These are phyloP conservation scores for Pichia inconspicua DNA, from an alignment of 1,139 yeast genomes.

Conservation along the genomic window DNA sequence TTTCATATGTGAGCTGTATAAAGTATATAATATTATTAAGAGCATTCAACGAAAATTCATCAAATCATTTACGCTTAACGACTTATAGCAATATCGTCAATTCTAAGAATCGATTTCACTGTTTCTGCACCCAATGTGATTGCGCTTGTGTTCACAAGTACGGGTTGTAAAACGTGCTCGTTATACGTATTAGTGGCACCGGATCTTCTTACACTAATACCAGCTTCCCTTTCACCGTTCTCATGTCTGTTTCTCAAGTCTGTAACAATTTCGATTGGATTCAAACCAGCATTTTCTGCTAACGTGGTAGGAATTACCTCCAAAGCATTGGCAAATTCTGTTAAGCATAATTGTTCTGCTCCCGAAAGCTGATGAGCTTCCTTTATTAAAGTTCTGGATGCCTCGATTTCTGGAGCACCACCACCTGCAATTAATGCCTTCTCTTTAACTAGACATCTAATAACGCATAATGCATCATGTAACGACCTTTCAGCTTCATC, in stretches of 20 bases:
- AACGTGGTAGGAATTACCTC: slow-evolving; percentile 95
- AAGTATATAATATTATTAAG: not conserved
- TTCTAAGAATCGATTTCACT: slow-evolving; percentile 89
- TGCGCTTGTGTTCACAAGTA: slow-evolving; percentile 88
- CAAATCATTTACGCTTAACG: slow-evolving; percentile 32
- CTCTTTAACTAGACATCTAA: slow-evolving; percentile 90
- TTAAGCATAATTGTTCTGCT: slow-evolving; percentile 90
- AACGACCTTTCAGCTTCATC: slow-evolving; percentile 96
- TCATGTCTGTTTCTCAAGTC: slow-evolving; percentile 91
- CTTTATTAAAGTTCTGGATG: slow-evolving; percentile 68
- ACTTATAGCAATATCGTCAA: slow-evolving; percentile 88
- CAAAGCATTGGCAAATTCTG: slow-evolving; percentile 90
- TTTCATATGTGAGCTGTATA: not conserved
- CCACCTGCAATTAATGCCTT: slow-evolving; percentile 97
- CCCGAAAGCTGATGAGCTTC: slow-evolving; percentile 79
- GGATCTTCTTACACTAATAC: slow-evolving; percentile 88
- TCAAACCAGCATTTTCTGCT: slow-evolving; percentile 96
- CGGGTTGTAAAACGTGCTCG: slow-evolving; percentile 96
- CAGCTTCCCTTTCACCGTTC: slow-evolving; percentile 87
- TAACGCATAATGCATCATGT: slow-evolving; percentile 95
- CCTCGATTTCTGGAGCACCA: slow-evolving; percentile 97
- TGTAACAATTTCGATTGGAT: slow-evolving; percentile 90
- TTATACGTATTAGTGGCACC: slow-evolving; percentile 88
- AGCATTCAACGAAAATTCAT: not conserved
- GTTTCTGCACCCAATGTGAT: slow-evolving; percentile 92